Evolutionary conservation across 2,329 filamentous ascomycete genomes (phyloP).

Genomic region (Pseudogymnoascus sp.): DNA sequence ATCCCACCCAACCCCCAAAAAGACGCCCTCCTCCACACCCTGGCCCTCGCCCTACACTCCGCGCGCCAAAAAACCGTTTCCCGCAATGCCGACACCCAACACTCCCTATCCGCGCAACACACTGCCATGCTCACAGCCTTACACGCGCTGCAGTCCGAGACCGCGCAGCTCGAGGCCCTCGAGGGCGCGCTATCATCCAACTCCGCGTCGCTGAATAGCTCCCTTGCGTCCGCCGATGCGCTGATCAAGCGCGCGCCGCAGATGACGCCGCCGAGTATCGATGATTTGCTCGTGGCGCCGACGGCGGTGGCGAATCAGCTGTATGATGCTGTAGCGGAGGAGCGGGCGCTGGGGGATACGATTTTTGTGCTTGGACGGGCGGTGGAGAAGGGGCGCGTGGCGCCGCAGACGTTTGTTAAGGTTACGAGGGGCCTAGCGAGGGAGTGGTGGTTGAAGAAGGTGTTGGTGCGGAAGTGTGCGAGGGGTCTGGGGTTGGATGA

Average conservation of each 20-base stretch:
- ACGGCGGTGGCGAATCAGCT: conserved; percentile 90
- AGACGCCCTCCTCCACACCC: conserved; percentile 71
- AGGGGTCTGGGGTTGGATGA: conserved; percentile 60
- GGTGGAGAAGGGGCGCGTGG: conserved; percentile 65
- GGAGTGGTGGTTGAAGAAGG: conserved; percentile 81
- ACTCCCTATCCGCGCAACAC: conserved; percentile 72
- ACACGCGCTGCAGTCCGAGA: conserved; percentile 64
- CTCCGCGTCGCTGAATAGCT: conserved; percentile 68
- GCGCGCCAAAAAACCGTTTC: conserved; percentile 62
- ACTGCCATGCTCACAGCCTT: conserved; percentile 67
- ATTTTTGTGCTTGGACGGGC: conserved; percentile 75
- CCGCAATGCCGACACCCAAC: conserved; percentile 68
- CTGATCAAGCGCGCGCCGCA: conserved; percentile 67
- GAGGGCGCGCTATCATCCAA: conserved; percentile 68
- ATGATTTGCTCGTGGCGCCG: conserved; percentile 87
- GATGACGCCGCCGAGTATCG: conserved; percentile 67
- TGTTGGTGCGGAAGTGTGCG: conserved; percentile 69
- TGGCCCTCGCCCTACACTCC: conserved; percentile 62
- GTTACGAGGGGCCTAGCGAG: conserved; percentile 67
- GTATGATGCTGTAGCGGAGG: conserved; percentile 83
- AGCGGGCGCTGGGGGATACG: conserved; percentile 77
- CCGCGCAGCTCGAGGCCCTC: conserved; percentile 62
- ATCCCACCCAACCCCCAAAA: conserved; percentile 96
- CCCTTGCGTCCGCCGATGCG: conserved; percentile 69
- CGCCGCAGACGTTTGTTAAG: conserved; percentile 68